These are phyloP conservation scores for Coniochaeta ligniaria DNA, from an alignment of 2,329 filamentous ascomycete species.

Conservation along the genomic window DNA sequence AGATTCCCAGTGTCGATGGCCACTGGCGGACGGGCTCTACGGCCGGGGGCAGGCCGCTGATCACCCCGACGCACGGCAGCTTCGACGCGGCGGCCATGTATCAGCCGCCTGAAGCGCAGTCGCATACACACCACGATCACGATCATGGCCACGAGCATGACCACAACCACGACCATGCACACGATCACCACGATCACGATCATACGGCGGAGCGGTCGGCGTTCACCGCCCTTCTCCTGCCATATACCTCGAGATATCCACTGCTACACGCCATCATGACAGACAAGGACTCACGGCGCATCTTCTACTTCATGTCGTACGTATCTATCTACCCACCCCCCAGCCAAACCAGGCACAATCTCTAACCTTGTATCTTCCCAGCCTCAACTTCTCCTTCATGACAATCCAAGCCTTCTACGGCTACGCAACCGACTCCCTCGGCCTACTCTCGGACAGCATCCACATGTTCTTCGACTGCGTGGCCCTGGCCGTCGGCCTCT, in stretches of 20 bases:
- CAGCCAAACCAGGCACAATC: too few relatives aligned
- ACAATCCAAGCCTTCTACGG: slow-evolving; percentile 89
- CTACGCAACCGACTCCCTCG: slow-evolving; percentile 85
- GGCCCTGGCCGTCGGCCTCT: slow-evolving; percentile 80
- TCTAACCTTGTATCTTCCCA: slow-evolving; percentile 24
- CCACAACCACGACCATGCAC: slow-evolving; percentile 25
- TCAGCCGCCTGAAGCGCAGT: slow-evolving; percentile 14
- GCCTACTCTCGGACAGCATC: slow-evolving; percentile 93
- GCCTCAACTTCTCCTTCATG: slow-evolving; percentile 94
- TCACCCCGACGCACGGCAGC: slow-evolving; percentile 20
- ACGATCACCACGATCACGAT: slow-evolving; percentile 26
- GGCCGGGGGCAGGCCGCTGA: slow-evolving; percentile 30
- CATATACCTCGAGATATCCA: slow-evolving; percentile 62
- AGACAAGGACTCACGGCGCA: slow-evolving; percentile 87
- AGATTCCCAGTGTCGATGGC: slow-evolving; percentile 19
- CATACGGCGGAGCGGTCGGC: slow-evolving; percentile 49
- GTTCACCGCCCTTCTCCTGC: slow-evolving; percentile 68
- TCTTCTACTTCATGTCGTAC: slow-evolving; percentile 95
- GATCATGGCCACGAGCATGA: slow-evolving; percentile 20
- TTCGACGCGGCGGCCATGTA: slow-evolving; percentile 20
- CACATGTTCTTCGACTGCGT: slow-evolving; percentile 99
- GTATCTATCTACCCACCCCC: slow-evolving; percentile 25
- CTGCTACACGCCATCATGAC: slow-evolving; percentile 78
- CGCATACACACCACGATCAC: slow-evolving; percentile 1
- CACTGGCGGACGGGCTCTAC: slow-evolving; percentile 35